Conservation (phyloP, 2,329 filamentous ascomycete genomes). For the Sphaerostilbella broomeana region DNA sequence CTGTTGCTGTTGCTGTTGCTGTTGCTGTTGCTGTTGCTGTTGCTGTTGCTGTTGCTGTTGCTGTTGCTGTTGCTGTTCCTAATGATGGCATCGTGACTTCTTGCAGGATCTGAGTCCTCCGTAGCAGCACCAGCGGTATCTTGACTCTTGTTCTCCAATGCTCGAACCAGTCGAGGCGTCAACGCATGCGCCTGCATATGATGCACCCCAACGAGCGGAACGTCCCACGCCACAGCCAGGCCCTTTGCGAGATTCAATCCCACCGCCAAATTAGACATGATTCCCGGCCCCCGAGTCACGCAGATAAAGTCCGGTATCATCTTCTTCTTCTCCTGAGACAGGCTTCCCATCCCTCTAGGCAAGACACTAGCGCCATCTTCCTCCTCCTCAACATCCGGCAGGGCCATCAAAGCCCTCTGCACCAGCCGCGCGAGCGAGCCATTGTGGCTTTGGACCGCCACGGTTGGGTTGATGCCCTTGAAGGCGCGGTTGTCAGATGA, state of each 20-base stretch:
- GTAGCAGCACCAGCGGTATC: no score
- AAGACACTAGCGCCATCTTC: neutral
- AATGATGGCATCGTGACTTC: no score
- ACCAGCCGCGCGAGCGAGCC: constrained; percentile 62
- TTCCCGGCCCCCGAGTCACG: constrained; percentile 85
- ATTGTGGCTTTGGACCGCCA: constrained; percentile 71
- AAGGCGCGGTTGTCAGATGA: constrained; percentile 72
- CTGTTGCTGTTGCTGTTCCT: no score
- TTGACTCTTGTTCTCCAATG: constrained; percentile 24
- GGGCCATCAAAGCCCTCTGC: constrained; percentile 49
- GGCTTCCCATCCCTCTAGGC: constrained; percentile 15
- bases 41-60: no score
- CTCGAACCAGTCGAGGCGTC: constrained; percentile 70
- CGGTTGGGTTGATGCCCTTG: constrained; percentile 72
- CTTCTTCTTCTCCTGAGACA: constrained; percentile 8
- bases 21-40: no score
- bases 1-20: no score
- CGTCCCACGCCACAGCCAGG: constrained; percentile 72
- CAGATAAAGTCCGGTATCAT: constrained; percentile 73
- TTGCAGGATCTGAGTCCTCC: no score
- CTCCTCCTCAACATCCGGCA: constrained; percentile 32
- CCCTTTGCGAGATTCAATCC: constrained; percentile 85
- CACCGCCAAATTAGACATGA: constrained; percentile 68
- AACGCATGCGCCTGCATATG: constrained; percentile 97
- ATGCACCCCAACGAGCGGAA: constrained; percentile 79